Percentiles rank a stretch among this genome's conserved stretches.
phyloP scores from a whole-genome alignment of 495 filamentous ascomycete species.

The Hypomontagnella submonticulosa region DNA sequence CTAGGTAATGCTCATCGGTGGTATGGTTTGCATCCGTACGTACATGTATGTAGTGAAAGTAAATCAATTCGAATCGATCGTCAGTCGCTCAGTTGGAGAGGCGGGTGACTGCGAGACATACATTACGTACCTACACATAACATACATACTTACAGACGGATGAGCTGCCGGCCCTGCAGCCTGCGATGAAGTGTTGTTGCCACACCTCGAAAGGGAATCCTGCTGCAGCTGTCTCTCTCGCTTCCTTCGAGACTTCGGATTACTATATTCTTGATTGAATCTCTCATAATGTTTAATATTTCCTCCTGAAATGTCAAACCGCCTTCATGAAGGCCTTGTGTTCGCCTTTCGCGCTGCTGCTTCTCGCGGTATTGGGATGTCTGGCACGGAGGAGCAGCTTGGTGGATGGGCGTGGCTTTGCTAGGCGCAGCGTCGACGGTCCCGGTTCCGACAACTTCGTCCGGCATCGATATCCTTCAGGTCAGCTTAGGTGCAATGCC shows the following conservation, averaged over 20 bases:
- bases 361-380: conserved; percentile 44
- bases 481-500: conserved; percentile 20
- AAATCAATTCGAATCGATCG: conserved; percentile 4
- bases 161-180: conserved; percentile 12
- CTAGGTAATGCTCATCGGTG: conserved; percentile 16
- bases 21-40: conserved; percentile 15
- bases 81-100: conserved; percentile 6
- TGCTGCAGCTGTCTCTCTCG: conserved; percentile 2
- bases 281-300: conserved; percentile 42
- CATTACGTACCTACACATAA: conserved; percentile 4
- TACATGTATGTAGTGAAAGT: not conserved
- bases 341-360: conserved; percentile 42
- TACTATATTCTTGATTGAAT: conserved; percentile 27
- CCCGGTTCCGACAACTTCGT: conserved; percentile 42
- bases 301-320: conserved; percentile 43
- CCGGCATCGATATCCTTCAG: conserved; percentile 43
- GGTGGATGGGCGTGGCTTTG: conserved; percentile 31
- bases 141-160: conserved; percentile 12
- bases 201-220: conserved; percentile 28
- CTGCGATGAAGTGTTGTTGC: conserved; percentile 26
- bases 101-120: conserved; percentile 8
- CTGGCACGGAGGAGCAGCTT: conserved; percentile 24
- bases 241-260: conserved; percentile 29
- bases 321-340: conserved; percentile 49
- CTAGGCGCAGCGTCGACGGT: conserved; percentile 34